Base-by-base conservation (phyloP, 2,329 filamentous ascomycete genomes). In the Aspergillus sojae region DNA sequence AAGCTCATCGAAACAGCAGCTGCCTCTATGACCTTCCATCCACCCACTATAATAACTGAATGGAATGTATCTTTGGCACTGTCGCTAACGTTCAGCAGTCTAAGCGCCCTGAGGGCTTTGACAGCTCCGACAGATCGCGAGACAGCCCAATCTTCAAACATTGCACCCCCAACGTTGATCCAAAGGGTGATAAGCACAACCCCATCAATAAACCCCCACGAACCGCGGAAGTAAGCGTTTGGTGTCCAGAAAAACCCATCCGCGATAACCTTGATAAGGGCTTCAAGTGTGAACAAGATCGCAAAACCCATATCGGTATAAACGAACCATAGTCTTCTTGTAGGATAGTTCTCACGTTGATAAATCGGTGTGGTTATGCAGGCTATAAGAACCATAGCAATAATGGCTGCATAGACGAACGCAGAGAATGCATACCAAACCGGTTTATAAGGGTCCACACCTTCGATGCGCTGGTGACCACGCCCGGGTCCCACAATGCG, bases 171-270 rank as follows among this genome's bases (percentile, higher is more conserved):
- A 57, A 99, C 93, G 72, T 96, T 98, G 74, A 97, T 90, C 94
- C 95, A 98, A 10, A 99, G 86, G 0, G 95, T 98, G 61, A 97
- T 82, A 58, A 99, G 83, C 68, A 99, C 95, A 52, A 98, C 79
- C 0, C 91, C 93, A 74, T 99, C 95, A 68, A 99, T 97, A 65
- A 97, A 89, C 7, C 95, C 96, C 95, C 95, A 99, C 0, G 94
- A 94, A 74, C 94, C 94, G 71, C 95, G 89, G 76, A 97, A 93
- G 75, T 97, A 99, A 3, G 96, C 96, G 78, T 99, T 97, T 0
- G 95, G 95, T 0, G 95, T 97, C 88, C 92, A 98, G 76, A 97
- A 91, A 71, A 97, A 91, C 9, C 95, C 95, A 79, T 99, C 95
- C 0, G 95, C 95, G 71, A 99, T 88, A 61, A 96, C 89, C 77